Evolutionary conservation across 306 rosid genomes (phyloP).

Genomic region (Elaeagnus macrophylla): DNA sequence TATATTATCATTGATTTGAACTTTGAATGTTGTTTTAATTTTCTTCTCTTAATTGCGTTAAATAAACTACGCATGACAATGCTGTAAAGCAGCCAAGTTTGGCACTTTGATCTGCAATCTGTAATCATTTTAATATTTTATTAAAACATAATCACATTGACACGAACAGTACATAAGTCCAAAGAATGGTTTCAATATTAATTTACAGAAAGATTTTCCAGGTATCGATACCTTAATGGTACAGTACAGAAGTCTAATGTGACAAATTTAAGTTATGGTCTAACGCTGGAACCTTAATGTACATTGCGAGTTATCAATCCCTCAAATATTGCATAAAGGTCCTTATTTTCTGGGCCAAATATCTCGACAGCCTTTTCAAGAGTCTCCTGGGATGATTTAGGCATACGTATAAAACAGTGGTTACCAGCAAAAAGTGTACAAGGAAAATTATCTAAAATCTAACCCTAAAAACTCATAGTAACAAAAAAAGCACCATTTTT

Average conservation of each 20-base stretch:
- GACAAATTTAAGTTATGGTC: slow-evolving; percentile 17
- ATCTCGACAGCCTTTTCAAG: slow-evolving; percentile 84
- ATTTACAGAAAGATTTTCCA: neutral
- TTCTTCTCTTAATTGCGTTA: too few species aligned
- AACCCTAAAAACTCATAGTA: too few species aligned
- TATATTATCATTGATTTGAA: too few species aligned
- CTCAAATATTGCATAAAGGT: slow-evolving; percentile 70
- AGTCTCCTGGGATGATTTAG: slow-evolving; percentile 56
- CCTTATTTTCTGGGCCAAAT: slow-evolving; percentile 84
- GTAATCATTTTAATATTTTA: too few species aligned
- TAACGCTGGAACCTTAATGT: slow-evolving; percentile 23
- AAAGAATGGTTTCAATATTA: slow-evolving; percentile 31
- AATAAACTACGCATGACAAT: too few species aligned
- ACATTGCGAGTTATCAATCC: slow-evolving; percentile 76
- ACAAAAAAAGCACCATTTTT: too few species aligned
- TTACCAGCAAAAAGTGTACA: neutral
- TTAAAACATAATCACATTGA: neutral
- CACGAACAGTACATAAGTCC: slow-evolving; percentile 7
- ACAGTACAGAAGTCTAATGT: neutral
- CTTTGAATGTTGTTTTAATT: too few species aligned
- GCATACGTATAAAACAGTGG: neutral
- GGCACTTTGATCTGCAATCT: too few species aligned
- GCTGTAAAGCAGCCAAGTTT: too few species aligned
- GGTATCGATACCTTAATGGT: neutral
- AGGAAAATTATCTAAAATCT: too few species aligned